Base-by-base conservation (phyloP, 345 rosid genomes). In the Euphorbia lathyris region DNA sequence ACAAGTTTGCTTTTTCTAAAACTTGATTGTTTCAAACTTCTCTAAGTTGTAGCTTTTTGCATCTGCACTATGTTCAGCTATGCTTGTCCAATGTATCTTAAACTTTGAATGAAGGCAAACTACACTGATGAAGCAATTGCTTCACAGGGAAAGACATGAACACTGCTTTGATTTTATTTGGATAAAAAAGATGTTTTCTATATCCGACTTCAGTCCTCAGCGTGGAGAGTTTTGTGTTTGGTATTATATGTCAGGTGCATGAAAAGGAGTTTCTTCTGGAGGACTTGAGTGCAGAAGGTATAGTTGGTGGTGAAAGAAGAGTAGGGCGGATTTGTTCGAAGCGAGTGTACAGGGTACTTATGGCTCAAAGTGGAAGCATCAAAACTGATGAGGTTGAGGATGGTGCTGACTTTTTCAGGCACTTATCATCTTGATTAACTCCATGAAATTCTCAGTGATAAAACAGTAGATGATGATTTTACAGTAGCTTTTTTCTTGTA, bases 301-400 rank as follows among this genome's bases (percentile, higher is more conserved):
- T 91, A 60, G 69, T 86, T 3, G 87, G 90, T 11, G 86, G 85
- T 47, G 96, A 92, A 40, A 85, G 85, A 77, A 79, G 90, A 71
- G 81, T 90, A 53, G 99, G 99, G 17, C 90, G 86, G 84, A 71
- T 95, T 58, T 92, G 97, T 78, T 95, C 97, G 0, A 92, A 88
- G 81, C 83, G 97, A 65, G 87, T 95, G 58, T 92, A 88, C 74
- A 83, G 96, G 81, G 78, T 95, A 71, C 88, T 90, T 23, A 88
- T 92, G 92, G 92, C 98, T 77, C 82, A 76, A 55, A 82, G 72
- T 66, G 90, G 89, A 73, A 75, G 80, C 72, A 84, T 90, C 59
- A 90, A 78, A 84, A 88, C 98, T 19, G 96, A 90, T 78, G 95
- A 86, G 52, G 86, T 95, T 7, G 99, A 92, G 69, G 84, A 85